Evolutionary conservation across 2,329 filamentous ascomycete species (phyloP), one percentile per base, ranked within the genome.

Genomic region (Sporothrix protearum): DNA sequence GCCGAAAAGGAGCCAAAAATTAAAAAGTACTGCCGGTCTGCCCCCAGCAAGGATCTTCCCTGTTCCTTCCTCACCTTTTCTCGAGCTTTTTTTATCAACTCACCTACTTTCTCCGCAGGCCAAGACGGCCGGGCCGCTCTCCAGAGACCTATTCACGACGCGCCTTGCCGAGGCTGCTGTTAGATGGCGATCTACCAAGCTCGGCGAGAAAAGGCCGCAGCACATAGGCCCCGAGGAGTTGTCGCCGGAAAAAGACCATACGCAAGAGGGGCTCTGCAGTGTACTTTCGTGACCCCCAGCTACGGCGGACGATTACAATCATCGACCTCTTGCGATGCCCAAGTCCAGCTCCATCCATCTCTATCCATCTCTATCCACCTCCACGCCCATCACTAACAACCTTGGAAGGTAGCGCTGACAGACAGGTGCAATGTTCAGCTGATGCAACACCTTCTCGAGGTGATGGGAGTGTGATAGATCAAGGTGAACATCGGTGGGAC

Each of bases 351-450:
- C n/a, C n/a, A n/a, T 14, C 42, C 42, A 47, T 47, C 42, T 47
- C 42, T 47, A 12, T 47, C 16, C 42, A 16, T 16, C 14, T 3
- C 16, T 47, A 3, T 14, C 42, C 42, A 47, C 19, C 42, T 47
- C 42, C 42, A 47, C 12, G 59, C 12, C 59, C 63, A 49, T 66
- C 63, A 33, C 42, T 10, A 30, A 30, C 33, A 25, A n/a, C 10
- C 42, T 66, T 45, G 42, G 42, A 30, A 25, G 25, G 63, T 66
- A 66, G 42, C 63, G 63, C 63, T 49, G 63, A 64, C 36, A 39
- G 16, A 25, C 22, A 2, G 16, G 16, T 42, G 7, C 42, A 9
- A 28, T 33, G 22, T 9, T 33, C 63, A 66, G 63, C 42, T 49
- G 42, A 36, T 66, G n/a, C n/a, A 14, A 10, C 33, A 9, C 33